Conservation (phyloP, 2,329 filamentous ascomycete genomes). For the Colletotrichum tanaceti region DNA sequence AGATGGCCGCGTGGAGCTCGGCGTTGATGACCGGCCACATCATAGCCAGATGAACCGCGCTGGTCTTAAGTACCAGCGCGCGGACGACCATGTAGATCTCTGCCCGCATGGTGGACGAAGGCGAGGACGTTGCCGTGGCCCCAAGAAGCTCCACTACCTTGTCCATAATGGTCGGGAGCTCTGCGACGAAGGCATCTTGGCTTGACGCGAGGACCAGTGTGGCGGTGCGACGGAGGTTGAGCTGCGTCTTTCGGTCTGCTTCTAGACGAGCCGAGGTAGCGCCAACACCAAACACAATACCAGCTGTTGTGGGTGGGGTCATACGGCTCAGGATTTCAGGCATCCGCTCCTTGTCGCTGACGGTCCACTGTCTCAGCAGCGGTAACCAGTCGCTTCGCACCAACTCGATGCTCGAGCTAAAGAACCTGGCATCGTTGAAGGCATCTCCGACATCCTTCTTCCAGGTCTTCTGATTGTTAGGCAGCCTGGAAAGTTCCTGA, state of each 20-base stretch:
- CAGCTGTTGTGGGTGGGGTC: slow-evolving; percentile 87
- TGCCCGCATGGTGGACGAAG: slow-evolving; percentile 87
- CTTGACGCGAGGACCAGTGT: slow-evolving; percentile 81
- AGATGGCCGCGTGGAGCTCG: slow-evolving; percentile 84
- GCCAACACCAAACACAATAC: slow-evolving; percentile 98
- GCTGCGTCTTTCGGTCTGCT: slow-evolving; percentile 90
- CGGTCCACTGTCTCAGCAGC: slow-evolving; percentile 83
- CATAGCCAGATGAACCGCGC: slow-evolving; percentile 80
- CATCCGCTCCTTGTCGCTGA: slow-evolving; percentile 89
- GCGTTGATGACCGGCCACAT: slow-evolving; percentile 92
- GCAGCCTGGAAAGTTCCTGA: slow-evolving; percentile 79
- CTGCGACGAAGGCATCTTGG: slow-evolving; percentile 82
- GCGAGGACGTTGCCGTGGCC: slow-evolving; percentile 88
- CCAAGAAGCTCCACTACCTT: slow-evolving; percentile 88
- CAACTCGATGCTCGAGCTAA: slow-evolving; percentile 74
- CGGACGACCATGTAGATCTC: slow-evolving; percentile 92
- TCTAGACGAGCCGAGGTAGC: slow-evolving; percentile 94
- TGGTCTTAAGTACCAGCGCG: slow-evolving; percentile 82
- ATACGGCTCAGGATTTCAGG: slow-evolving; percentile 83
- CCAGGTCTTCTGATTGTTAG: slow-evolving; percentile 88
- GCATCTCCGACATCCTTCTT: slow-evolving; percentile 92
- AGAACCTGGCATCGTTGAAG: slow-evolving; percentile 90
- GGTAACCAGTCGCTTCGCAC: slow-evolving; percentile 83
- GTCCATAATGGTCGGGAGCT: slow-evolving; percentile 79
- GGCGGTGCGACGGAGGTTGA: slow-evolving; percentile 86